Evolutionary conservation across 1,139 yeast genomes (phyloP).

Genomic region (Yamadazyma atmosphaerica): DNA sequence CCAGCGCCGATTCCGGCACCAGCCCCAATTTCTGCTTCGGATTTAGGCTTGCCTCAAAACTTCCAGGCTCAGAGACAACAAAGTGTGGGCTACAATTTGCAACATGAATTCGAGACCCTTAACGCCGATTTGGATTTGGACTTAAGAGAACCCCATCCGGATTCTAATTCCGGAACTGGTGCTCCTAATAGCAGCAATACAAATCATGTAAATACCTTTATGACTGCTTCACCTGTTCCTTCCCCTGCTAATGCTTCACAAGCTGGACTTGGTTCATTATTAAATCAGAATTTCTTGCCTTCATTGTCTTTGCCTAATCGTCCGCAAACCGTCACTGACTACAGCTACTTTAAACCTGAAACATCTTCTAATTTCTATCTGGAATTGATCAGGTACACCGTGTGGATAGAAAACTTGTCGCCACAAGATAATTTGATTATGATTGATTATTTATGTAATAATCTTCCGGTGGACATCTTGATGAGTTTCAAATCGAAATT

Average conservation of each 20-base stretch:
- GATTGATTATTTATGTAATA: slow-evolving; percentile 57
- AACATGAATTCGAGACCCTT: slow-evolving; percentile 48
- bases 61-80: slow-evolving; percentile 34
- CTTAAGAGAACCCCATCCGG: slow-evolving; percentile 20
- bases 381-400: slow-evolving; percentile 52
- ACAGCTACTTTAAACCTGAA: slow-evolving; percentile 23
- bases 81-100: slow-evolving; percentile 46
- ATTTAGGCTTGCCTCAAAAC: background rate
- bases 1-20: slow-evolving; percentile 1
- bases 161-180: too few relatives aligned
- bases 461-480: slow-evolving; percentile 49
- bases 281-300: slow-evolving; percentile 19
- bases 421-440: slow-evolving; percentile 58
- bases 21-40: background rate
- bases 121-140: slow-evolving; percentile 50
- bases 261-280: slow-evolving; percentile 21
- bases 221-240: slow-evolving; percentile 13
- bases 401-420: slow-evolving; percentile 60
- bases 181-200: slow-evolving; percentile 1
- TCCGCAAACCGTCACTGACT: slow-evolving; percentile 48
- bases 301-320: slow-evolving; percentile 36
- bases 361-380: slow-evolving; percentile 28
- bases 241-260: slow-evolving; percentile 16
- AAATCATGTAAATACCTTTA: slow-evolving; percentile 2
- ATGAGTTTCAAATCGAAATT: slow-evolving; percentile 45